These are phyloP conservation scores for Blastocystis sp. DNA, from an alignment of 352 stramenopile species.

Conservation along the genomic window DNA sequence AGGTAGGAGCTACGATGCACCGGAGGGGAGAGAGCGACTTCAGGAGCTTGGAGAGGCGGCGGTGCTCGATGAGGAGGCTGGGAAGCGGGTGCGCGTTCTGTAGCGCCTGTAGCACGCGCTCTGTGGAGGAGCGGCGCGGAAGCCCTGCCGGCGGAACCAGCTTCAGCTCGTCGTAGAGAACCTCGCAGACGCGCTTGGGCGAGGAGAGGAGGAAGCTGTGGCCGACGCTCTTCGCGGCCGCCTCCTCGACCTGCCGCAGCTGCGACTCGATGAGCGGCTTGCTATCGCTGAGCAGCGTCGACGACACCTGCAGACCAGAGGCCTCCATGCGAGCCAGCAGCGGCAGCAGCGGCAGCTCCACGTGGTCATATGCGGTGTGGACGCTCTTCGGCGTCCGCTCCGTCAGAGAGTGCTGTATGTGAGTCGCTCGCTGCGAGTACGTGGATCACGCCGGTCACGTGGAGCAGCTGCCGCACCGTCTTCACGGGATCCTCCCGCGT, in stretches of 20 bases:
- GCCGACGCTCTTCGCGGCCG: neutral
- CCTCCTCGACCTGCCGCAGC: slow-evolving; percentile 12
- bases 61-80: slow-evolving; percentile 14
- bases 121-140: neutral
- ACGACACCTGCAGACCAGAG: neutral
- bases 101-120: slow-evolving; percentile 23
- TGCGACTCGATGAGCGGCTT: neutral
- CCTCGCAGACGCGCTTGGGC: slow-evolving; percentile 16
- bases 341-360: neutral
- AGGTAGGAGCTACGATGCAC: neutral
- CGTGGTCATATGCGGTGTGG: neutral
- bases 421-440: neutral
- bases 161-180: slow-evolving; percentile 53
- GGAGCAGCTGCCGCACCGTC: neutral
- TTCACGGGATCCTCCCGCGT: neutral
- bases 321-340: slow-evolving; percentile 23
- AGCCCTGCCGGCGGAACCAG: neutral
- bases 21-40: too few species aligned
- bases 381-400: neutral
- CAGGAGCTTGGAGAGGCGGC: slow-evolving; percentile 23
- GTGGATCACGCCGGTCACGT: neutral
- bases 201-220: slow-evolving; percentile 10
- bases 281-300: neutral
- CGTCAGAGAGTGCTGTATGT: neutral
- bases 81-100: slow-evolving; percentile 29